Conservation (phyloP, 495 filamentous ascomycete species). For the Talaromyces thailandensis region DNA sequence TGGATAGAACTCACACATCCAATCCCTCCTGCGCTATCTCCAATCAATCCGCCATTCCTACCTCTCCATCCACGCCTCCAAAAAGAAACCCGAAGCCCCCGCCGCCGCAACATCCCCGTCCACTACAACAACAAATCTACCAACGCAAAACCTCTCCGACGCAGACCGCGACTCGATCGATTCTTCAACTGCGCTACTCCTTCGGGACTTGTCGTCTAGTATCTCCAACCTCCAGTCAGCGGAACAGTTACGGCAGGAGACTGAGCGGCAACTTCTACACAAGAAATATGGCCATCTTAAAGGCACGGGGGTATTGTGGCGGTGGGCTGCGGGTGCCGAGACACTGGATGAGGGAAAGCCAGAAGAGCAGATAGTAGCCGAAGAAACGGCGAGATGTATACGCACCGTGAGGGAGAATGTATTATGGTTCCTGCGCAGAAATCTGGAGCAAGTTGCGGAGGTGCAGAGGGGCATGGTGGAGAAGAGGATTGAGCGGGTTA, state of each 20-base stretch:
- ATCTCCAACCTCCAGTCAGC: constrained; percentile 72
- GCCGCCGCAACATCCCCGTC: constrained; percentile 20
- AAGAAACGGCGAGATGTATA: constrained; percentile 52
- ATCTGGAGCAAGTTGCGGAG: constrained; percentile 63
- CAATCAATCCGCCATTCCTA: constrained; percentile 79
- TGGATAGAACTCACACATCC: constrained; percentile 75
- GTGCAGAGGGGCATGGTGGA: constrained; percentile 89
- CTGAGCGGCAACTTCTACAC: constrained; percentile 52
- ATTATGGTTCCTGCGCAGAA: constrained; percentile 67
- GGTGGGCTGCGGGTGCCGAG: constrained; percentile 60
- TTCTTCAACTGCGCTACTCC: constrained; percentile 68
- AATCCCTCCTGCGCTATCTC: constrained; percentile 67
- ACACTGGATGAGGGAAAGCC: constrained; percentile 34
- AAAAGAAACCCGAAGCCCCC: constrained; percentile 23
- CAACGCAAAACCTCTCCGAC: constrained; percentile 47
- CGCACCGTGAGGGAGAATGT: constrained; percentile 67
- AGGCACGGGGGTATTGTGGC: constrained; percentile 28
- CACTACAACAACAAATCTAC: constrained; percentile 13
- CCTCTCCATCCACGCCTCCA: constrained; percentile 61
- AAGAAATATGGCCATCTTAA: constrained; percentile 51
- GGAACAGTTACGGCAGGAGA: constrained; percentile 71
- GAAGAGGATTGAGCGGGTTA: constrained; percentile 67
- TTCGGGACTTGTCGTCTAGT: constrained; percentile 70
- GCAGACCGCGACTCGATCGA: constrained; percentile 73
- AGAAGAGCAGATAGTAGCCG: constrained; percentile 58